Evolutionary conservation across 2,329 filamentous ascomycete species (phyloP), one percentile per base, ranked within the genome.

Genomic region (Setomelanomma holmii): DNA sequence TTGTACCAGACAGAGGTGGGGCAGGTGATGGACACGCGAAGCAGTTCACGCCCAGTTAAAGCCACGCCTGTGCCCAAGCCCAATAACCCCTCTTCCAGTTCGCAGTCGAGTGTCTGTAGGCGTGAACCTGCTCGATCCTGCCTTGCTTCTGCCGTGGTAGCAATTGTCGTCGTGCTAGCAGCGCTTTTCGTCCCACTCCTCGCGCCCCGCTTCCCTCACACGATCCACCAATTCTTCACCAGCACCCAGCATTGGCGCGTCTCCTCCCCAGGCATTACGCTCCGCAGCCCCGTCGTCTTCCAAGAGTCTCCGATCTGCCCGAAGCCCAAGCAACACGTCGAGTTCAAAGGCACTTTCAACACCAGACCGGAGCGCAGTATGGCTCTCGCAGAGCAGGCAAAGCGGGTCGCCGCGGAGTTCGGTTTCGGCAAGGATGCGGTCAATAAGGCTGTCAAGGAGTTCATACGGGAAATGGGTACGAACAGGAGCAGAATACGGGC

Each of bases 391-490:
- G 83, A 87, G 57, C 89, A 93, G 77, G 91, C 92, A 53, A 87
- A 87, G 82, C 86, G 85, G 70, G 86, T 97, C 68, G 89, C 90
- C 67, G 85, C 85, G 64, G 86, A 95, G 75, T 98, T 98, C 78
- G 90, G 96, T 48, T 93, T 93, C 77, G 82, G 86, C 55, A 83
- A 91, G 66, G 85, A 87, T 46, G 84, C 92, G 76, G 84, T 97
- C 69, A 91, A 91, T 74, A 85, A 83, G 67, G 90, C 87, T 60
- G 92, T 96, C 56, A 81, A 86, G 59, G 92, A 96, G 75, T 99
- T 96, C 72, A 84, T 97, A 61, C 81, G 82, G 55, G 87, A 98
- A 79, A 93, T 97, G 88, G 81, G 89, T 86, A 64, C 36, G 70
- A 58, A 17, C 67, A 57, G 22, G 30, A 38, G 24, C 40, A 38